phyloP scores from a whole-genome alignment of 805 yeast genomes.

The Diddensiella transvaalensis region DNA sequence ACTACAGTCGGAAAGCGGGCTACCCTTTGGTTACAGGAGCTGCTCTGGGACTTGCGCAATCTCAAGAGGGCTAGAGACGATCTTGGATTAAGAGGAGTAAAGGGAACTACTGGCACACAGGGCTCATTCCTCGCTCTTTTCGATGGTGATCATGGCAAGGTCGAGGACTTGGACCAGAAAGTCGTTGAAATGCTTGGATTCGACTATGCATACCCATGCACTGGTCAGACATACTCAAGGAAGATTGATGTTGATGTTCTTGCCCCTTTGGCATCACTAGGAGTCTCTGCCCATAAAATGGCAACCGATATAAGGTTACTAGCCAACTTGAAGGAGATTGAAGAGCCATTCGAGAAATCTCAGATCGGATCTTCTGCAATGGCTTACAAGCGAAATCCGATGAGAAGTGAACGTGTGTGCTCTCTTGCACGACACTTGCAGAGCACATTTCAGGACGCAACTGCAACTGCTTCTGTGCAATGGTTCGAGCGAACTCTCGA shows the following conservation, averaged over 20 bases:
- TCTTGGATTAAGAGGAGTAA: conserved; percentile 94
- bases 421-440: conserved; percentile 97
- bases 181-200: conserved; percentile 93
- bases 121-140: conserved; percentile 92
- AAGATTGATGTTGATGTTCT: conserved; percentile 94
- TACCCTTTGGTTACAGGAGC: conserved; percentile 95
- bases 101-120: conserved; percentile 99
- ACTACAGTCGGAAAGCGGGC: conserved; percentile 99
- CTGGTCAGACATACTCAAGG: conserved; percentile 99
- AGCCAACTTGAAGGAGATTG: conserved; percentile 95
- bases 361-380: conserved; percentile 98
- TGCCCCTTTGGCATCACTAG: conserved; percentile 89
- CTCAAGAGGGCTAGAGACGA: conserved; percentile 95
- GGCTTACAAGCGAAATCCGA: conserved; percentile 99
- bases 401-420: conserved; percentile 98
- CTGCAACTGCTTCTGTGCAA: conserved; percentile 95
- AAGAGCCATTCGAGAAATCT: conserved; percentile 97
- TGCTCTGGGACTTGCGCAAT: conserved; percentile 96
- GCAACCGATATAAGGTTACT: conserved; percentile 95
- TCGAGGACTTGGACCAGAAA: conserved; percentile 84
- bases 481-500: conserved; percentile 99
- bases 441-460: conserved; percentile 85
- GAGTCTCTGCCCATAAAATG: conserved; percentile 95
- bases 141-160: conserved; percentile 96
- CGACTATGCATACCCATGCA: conserved; percentile 92